phyloP scores from a whole-genome alignment of 2,329 filamentous ascomycete genomes.

The Phyllosticta citrichinensis region DNA sequence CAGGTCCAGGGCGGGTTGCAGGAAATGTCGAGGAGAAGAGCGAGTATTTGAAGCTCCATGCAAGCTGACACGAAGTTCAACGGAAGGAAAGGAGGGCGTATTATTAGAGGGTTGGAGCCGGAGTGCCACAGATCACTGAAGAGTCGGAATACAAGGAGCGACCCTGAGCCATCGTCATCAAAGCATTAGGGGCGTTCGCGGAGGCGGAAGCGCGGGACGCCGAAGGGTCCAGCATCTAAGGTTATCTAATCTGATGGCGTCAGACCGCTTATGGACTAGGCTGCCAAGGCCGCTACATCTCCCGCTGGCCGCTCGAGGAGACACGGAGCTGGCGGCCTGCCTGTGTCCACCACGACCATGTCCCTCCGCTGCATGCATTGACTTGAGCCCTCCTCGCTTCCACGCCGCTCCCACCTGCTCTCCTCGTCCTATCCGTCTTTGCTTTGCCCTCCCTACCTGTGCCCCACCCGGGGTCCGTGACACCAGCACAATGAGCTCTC shows the following conservation, averaged over 20 bases:
- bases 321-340: constrained; percentile 1
- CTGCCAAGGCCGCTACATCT: neutral
- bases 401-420: neutral
- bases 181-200: neutral
- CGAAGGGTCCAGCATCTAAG: neutral
- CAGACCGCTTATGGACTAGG: neutral
- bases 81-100: neutral
- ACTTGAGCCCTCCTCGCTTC: neutral
- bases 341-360: neutral
- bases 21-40: neutral
- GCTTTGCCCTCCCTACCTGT: neutral
- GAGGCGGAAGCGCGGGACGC: neutral
- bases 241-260: neutral
- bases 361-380: constrained; percentile 1
- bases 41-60: neutral
- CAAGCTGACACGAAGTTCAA: neutral
- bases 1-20: neutral
- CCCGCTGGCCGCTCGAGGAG: constrained; percentile 11
- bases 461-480: constrained; percentile 34
- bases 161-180: constrained; percentile 5
- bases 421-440: neutral
- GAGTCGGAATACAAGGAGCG: neutral
- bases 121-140: neutral
- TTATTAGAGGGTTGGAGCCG: neutral
- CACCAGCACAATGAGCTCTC: constrained; percentile 46